Percentiles rank a stretch among this genome's conserved stretches.
phyloP scores from a whole-genome alignment of 805 yeast genomes.

The Zygotorulaspora chibaensis region DNA sequence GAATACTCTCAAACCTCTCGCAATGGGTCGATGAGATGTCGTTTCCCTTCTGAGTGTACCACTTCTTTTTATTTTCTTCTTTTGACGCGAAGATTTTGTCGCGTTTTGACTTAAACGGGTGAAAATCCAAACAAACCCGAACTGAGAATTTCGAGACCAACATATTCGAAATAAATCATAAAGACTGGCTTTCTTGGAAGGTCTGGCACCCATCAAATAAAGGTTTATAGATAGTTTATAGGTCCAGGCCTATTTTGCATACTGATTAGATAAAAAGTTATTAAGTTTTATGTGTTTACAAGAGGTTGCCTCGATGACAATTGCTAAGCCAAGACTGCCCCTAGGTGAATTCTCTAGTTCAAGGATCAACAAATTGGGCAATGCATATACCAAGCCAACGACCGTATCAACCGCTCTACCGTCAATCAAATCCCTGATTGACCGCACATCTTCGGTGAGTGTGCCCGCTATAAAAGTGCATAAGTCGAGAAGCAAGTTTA shows the following conservation, averaged over 20 bases:
- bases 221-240: background rate
- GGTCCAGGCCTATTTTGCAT: background rate
- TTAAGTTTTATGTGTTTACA: conserved; percentile 1
- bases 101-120: conserved; percentile 15
- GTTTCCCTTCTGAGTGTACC: conserved; percentile 35
- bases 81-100: conserved; percentile 8
- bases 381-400: conserved; percentile 1
- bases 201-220: background rate
- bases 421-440: conserved; percentile 21
- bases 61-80: background rate
- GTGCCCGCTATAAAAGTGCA: background rate
- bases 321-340: conserved; percentile 24
- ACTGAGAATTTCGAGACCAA: background rate
- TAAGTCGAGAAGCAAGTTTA: background rate
- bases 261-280: background rate
- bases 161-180: background rate
- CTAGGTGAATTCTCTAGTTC: conserved; percentile 28
- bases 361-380: conserved; percentile 21
- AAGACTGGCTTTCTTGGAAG: background rate
- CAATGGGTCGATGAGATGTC: conserved; percentile 58
- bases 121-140: background rate
- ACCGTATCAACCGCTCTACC: conserved; percentile 14
- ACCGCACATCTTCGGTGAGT: conserved; percentile 6
- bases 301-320: conserved; percentile 15
- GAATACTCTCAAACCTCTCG: conserved; percentile 53